Evolutionary conservation across 495 filamentous ascomycete genomes (phyloP), one percentile per base, ranked within the genome.

Genomic region (Xylaria grammica): DNA sequence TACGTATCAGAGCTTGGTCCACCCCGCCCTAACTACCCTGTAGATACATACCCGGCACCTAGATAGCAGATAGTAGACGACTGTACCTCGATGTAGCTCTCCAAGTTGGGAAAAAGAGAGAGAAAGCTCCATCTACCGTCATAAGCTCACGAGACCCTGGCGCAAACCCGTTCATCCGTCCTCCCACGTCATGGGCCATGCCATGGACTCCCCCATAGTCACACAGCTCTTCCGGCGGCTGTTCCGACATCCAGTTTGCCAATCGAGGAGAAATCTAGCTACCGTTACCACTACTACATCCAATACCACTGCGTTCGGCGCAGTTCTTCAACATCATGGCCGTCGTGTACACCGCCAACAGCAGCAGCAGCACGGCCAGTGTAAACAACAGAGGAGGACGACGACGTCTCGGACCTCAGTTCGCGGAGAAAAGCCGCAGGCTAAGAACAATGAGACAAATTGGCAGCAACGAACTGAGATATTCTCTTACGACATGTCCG

Each of bases 181-280:
- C n/a, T n/a, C n/a, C n/a, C n/a, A n/a, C n/a, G 55, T 29, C 27
- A 60, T 20, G 27, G 44, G 26, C 27, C 38, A 29, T 52, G 68
- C 46, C 54, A 98, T 98, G 94, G 94, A 97, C 79, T 93, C 92
- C 24, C 88, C 88, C 40, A 74, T 91, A 46, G 81, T 94, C 64
- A 86, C 83, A 40, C 90, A 89, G 76, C 81, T 97, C 75, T 93
- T 99, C 69, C 84, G 88, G 64, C 89, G 90, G 75, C 85, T 98
- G 19, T 94, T 96, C 62, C 85, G 86, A 30, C 92, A 91, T 71
- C 82, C 83, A 30, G 76, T 82, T n/a, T 93, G 91, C 63, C 86
- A 86, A 67, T 85, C 80, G 44, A 73, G 86, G 65, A 84, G 82
- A 42, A 82, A 82, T 29, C 73, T 80, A 38, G 72, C 75, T 8